phyloP scores from a whole-genome alignment of 305 asterid species.

The Fraxinus sp. region DNA sequence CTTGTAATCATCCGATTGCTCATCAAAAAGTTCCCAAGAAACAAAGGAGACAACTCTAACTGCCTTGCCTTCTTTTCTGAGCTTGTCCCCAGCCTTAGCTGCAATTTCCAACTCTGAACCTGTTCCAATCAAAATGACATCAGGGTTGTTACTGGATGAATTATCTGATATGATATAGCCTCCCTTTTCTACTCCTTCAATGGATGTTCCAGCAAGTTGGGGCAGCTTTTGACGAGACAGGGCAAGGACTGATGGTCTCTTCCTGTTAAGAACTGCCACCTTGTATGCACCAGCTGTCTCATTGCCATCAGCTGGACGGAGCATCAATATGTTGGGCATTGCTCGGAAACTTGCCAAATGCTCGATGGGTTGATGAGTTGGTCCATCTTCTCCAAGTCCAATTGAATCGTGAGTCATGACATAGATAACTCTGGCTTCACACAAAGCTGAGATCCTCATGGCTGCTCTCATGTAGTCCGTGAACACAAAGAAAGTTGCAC shows the following conservation, averaged over 20 bases:
- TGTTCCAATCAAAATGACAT: conserved; percentile 81
- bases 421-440: conserved; percentile 77
- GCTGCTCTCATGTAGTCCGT: conserved; percentile 96
- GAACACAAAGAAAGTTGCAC: conserved; percentile 96
- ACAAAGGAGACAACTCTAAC: conserved; percentile 91
- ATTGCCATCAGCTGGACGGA: conserved; percentile 97
- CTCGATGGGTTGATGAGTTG: conserved; percentile 95
- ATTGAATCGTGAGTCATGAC: conserved; percentile 96
- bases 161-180: conserved; percentile 83
- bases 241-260: conserved; percentile 87
- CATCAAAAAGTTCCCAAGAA: conserved; percentile 95
- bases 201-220: conserved; percentile 79
- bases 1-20: conserved; percentile 78
- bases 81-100: conserved; percentile 83
- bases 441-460: conserved; percentile 81
- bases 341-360: conserved; percentile 96
- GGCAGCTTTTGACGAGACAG: conserved; percentile 91
- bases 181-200: conserved; percentile 87
- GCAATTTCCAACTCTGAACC: conserved; percentile 96
- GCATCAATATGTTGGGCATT: conserved; percentile 91
- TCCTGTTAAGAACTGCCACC: conserved; percentile 73
- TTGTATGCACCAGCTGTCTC: conserved; percentile 90
- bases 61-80: conserved; percentile 87
- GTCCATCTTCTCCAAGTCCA: conserved; percentile 97
- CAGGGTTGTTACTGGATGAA: conserved; percentile 79